These are phyloP conservation scores for Arachnomyces sp. DNA, from an alignment of 2,329 filamentous ascomycete genomes.

Conservation along the genomic window DNA sequence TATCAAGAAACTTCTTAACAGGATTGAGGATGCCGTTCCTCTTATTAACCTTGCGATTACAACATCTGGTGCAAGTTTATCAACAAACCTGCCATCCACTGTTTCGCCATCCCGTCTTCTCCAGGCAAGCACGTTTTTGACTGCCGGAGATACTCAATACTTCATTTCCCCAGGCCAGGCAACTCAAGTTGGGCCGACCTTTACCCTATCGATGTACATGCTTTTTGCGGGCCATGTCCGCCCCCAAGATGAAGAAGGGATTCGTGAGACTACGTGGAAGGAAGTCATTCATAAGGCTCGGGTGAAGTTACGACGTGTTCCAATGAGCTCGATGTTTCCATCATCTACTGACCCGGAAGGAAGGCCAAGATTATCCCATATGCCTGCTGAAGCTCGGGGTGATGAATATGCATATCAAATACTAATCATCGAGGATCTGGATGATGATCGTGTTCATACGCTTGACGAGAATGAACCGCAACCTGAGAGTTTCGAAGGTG, in stretches of 20 bases:
- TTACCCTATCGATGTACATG: constrained; percentile 88
- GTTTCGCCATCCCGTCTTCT: constrained; percentile 85
- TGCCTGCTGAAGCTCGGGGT: constrained; percentile 35
- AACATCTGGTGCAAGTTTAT: constrained; percentile 80
- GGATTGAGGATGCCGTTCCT: constrained; percentile 86
- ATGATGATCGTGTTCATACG: constrained; percentile 60
- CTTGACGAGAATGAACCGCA: constrained; percentile 53
- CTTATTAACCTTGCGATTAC: constrained; percentile 89
- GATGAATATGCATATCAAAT: constrained; percentile 73
- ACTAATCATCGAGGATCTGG: constrained; percentile 72
- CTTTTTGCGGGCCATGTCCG: constrained; percentile 73
- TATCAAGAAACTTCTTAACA: constrained; percentile 63
- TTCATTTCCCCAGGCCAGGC: constrained; percentile 53
- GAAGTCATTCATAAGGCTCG: constrained; percentile 91
- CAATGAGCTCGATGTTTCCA: constrained; percentile 47
- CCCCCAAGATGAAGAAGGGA: constrained; percentile 46
- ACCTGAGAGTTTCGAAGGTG: constrained; percentile 52
- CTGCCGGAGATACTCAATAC: constrained; percentile 77
- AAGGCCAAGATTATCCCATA: constrained; percentile 13
- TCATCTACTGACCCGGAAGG: constrained; percentile 18
- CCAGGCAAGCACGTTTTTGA: constrained; percentile 87
- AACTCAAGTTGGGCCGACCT: constrained; percentile 79
- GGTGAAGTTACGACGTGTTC: constrained; percentile 68
- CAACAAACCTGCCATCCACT: constrained; percentile 66
- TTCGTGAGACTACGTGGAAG: constrained; percentile 75